These are phyloP conservation scores for Metarhizium guizhouense DNA, from an alignment of 2,329 filamentous ascomycete genomes.

Conservation along the genomic window DNA sequence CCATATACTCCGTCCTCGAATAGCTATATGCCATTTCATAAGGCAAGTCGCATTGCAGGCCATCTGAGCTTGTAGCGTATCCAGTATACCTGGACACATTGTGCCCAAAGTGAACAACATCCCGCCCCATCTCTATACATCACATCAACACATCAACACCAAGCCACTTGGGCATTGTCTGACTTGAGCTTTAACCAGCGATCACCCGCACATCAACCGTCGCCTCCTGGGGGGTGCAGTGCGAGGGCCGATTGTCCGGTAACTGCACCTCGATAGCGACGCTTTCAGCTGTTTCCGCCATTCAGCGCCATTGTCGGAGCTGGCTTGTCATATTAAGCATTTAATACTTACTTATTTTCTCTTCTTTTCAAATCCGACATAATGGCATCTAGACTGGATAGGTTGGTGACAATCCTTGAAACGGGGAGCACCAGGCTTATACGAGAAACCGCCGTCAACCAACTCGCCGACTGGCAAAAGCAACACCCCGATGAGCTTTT, in stretches of 20 bases:
- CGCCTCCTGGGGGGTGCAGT: slow-evolving; percentile 9
- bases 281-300: background rate
- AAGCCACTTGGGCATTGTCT: background rate
- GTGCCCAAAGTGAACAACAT: background rate
- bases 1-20: background rate
- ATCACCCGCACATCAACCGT: background rate
- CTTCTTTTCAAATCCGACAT: slow-evolving; percentile 2
- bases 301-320: slow-evolving; percentile 4
- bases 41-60: background rate
- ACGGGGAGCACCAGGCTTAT: slow-evolving; percentile 95
- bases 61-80: background rate
- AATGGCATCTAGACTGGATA: slow-evolving; percentile 55
- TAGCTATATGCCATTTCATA: background rate
- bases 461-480: slow-evolving; percentile 96
- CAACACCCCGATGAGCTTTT: slow-evolving; percentile 96
- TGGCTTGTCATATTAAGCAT: slow-evolving; percentile 14
- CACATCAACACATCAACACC: background rate
- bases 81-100: background rate
- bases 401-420: slow-evolving; percentile 85
- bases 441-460: slow-evolving; percentile 91
- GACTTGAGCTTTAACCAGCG: background rate
- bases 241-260: slow-evolving; percentile 7
- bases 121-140: background rate
- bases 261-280: slow-evolving; percentile 11
- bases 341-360: background rate